A percentile compares a stretch with the other conserved stretches of the same genome.
phyloP scores from a whole-genome alignment of 768 basidiomycete genomes.

The Trametopsis cervina region DNA sequence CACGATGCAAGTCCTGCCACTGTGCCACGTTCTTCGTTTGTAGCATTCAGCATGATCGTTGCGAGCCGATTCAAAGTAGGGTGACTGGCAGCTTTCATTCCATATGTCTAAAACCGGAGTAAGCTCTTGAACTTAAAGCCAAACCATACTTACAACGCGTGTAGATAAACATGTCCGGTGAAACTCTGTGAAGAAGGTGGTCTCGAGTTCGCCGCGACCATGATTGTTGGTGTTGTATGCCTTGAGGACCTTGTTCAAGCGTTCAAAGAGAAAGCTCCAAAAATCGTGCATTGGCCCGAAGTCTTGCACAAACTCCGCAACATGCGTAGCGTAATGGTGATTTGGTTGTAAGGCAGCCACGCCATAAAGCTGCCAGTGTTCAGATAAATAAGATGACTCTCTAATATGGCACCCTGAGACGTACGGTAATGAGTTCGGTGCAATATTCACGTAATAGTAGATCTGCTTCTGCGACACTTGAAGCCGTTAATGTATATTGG shows the following conservation, averaged over 20 bases:
- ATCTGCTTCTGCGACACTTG: slow-evolving; percentile 12
- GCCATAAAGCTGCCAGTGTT: slow-evolving; percentile 24
- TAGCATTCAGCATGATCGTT: background rate
- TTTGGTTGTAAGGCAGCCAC: slow-evolving; percentile 27
- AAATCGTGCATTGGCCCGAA: slow-evolving; percentile 32
- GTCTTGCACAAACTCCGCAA: slow-evolving; percentile 18
- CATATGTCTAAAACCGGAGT: background rate
- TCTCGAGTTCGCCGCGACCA: slow-evolving; percentile 25
- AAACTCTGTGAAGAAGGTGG: slow-evolving; percentile 23
- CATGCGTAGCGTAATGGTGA: slow-evolving; percentile 31
- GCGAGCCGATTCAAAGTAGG: background rate
- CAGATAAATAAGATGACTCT: background rate
- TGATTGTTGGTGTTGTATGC: slow-evolving; percentile 29
- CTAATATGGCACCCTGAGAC: slow-evolving; percentile 12
- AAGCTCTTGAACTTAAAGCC: too few relatives aligned
- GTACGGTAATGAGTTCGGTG: slow-evolving; percentile 16
- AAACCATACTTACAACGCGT: background rate
- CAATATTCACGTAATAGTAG: slow-evolving; percentile 18
- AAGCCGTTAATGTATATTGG: slow-evolving; percentile 1
- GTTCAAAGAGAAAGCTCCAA: slow-evolving; percentile 32
- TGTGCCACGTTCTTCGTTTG: slow-evolving; percentile 2
- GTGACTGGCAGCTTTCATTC: background rate
- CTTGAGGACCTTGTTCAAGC: slow-evolving; percentile 31
- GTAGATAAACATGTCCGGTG: slow-evolving; percentile 7
- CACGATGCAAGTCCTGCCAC: background rate